These are phyloP conservation scores for Pythium sp. DNA, from an alignment of 352 stramenopile genomes.

Conservation along the genomic window DNA sequence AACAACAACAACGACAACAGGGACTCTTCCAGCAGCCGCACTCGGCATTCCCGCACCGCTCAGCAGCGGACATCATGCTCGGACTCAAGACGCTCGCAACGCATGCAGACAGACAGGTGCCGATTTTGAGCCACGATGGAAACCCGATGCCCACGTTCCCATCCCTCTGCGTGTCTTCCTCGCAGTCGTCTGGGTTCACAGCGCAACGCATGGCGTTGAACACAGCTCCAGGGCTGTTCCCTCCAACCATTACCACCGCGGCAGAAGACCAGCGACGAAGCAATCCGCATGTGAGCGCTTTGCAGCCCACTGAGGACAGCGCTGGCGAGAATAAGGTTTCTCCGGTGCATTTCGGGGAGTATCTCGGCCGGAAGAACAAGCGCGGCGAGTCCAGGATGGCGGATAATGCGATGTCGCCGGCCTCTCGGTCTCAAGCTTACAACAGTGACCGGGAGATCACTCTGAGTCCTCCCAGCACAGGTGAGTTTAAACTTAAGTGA, in stretches of 20 bases:
- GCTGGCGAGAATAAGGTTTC: slow-evolving; percentile 4
- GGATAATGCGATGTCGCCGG: slow-evolving; percentile 34
- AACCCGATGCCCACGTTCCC: slow-evolving; percentile 11
- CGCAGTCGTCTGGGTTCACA: slow-evolving; percentile 12
- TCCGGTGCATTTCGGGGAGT: slow-evolving; percentile 22
- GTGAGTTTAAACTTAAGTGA: not conserved
- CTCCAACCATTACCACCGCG: slow-evolving; percentile 4
- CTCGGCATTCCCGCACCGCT: slow-evolving; percentile 14
- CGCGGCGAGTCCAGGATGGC: slow-evolving; percentile 26
- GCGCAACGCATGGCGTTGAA: not conserved
- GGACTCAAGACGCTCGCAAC: slow-evolving; percentile 32
- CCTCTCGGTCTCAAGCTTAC: slow-evolving; percentile 36
- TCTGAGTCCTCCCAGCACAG: slow-evolving; percentile 17
- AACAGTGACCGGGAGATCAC: slow-evolving; percentile 17
- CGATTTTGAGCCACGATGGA: slow-evolving; percentile 13
- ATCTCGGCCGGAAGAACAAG: slow-evolving; percentile 31
- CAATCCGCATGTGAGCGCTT: not conserved
- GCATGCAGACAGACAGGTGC: slow-evolving; percentile 22
- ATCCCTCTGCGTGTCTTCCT: slow-evolving; percentile 15
- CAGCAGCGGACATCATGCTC: slow-evolving; percentile 29
- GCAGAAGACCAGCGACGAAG: not conserved
- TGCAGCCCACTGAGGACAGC: not conserved
- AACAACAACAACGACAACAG: slow-evolving; percentile 2
- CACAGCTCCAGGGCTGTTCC: not conserved
- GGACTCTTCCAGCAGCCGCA: slow-evolving; percentile 8